Base-by-base conservation (phyloP, 768 basidiomycete genomes). In the Hygrocybe punicea region DNA sequence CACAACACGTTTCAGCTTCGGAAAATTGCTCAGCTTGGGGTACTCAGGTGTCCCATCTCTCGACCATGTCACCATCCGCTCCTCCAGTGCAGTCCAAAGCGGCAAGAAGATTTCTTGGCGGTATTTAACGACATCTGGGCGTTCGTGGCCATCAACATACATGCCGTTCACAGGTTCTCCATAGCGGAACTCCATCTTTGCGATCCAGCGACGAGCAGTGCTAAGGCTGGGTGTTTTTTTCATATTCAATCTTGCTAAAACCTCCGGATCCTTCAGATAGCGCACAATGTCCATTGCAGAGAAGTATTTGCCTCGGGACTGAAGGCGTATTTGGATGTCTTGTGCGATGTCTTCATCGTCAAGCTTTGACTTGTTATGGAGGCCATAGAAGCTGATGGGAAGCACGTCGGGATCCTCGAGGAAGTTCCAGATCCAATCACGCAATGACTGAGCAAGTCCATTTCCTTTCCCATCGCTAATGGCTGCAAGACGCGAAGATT, bases 111-210 rank as follows among this genome's bases (percentile, higher is more conserved):
- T 29, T 42, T 51, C 55, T 29, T 59, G 25, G n/a, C 45, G 25
- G 54, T 62, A 62, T 40, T 42, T 25, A 19, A 62, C 55, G 9
- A 62, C 55, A 56, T 58, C 53, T 23, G 51, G 49, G 57, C 42
- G 8, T 29, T 29, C 29, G 8, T 29, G 29, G 29, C 29, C 29
- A 29, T 59, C 57, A 44, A 62, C 24, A 48, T 62, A 62, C 60
- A 62, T 62, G 17, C 58, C 49, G 33, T 62, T 62, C 51, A 57
- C 54, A 42, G 48, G 23, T 36, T 45, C 37, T 37, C 37, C 45
- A 53, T 54, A 56, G 48, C 56, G 14, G 60, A 63, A 57, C 51
- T 55, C n/a, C 59, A 29, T 69, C 63, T 59, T 77, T 78, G 73
- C 65, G 68, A 48, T 21, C 47, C 47, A 48, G 23, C n/a, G 47